Percentiles rank a stretch among this genome's conserved stretches.
Evolutionary conservation across 306 rosid species (phyloP).

Genomic region (Inga laurina): DNA sequence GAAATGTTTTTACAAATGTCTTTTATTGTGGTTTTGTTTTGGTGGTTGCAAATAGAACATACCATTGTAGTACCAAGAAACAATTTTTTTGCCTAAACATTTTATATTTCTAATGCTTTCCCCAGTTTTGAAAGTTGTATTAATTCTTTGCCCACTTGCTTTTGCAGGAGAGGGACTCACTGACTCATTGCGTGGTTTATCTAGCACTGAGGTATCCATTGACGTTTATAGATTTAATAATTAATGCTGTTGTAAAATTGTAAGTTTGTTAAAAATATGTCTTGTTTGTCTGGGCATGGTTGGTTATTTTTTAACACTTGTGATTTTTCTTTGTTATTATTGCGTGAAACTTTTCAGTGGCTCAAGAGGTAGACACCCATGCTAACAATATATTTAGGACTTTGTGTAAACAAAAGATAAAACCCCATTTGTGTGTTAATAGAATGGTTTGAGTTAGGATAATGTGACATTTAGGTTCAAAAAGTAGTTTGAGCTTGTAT

Average conservation of each 20-base stretch:
- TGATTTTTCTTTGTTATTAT: background rate
- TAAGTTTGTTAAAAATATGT: background rate
- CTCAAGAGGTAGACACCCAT: background rate
- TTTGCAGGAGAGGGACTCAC: conserved; percentile 90
- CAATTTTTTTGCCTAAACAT: background rate
- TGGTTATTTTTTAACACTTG: background rate
- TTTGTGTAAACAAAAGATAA: background rate
- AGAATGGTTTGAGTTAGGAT: background rate
- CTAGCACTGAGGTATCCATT: conserved; percentile 73
- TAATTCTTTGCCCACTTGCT: conserved; percentile 1
- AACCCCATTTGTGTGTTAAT: background rate
- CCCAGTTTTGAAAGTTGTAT: conserved; percentile 22
- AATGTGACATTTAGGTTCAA: background rate
- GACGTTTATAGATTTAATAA: background rate
- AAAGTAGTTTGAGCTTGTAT: background rate
- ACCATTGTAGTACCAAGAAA: background rate
- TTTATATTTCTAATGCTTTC: conserved; percentile 12
- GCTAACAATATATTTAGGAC: background rate
- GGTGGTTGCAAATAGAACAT: background rate
- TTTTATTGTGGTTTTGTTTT: background rate
- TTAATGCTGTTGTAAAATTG: background rate
- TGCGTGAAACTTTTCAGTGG: background rate
- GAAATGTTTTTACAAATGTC: background rate
- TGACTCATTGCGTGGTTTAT: conserved; percentile 74
- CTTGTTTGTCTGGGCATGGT: background rate